Percentiles rank a stretch among this genome's conserved stretches.
Evolutionary conservation across 768 basidiomycete species (phyloP).

Genomic region (Leccinum incarnatum): DNA sequence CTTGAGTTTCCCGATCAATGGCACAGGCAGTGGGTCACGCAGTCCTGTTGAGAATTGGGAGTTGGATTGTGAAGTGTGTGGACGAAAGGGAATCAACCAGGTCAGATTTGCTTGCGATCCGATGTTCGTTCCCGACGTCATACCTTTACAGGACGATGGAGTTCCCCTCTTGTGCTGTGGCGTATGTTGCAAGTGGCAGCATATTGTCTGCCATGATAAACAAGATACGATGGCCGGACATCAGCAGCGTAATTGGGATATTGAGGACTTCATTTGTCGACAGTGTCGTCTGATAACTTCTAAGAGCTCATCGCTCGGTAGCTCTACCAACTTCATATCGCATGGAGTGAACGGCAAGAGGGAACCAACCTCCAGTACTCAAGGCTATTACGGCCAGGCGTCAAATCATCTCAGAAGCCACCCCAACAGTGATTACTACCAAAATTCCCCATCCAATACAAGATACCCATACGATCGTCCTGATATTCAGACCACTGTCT

Average conservation of each 20-base stretch:
- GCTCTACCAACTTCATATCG: conserved; percentile 4
- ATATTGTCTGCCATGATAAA: conserved; percentile 79
- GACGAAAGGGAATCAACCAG: conserved; percentile 65
- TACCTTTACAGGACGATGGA: conserved; percentile 64
- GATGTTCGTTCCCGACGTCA: conserved; percentile 7
- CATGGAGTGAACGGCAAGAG: conserved; percentile 7
- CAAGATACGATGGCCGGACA: conserved; percentile 63
- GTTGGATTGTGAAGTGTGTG: conserved; percentile 85
- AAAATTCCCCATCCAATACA: conserved; percentile 12
- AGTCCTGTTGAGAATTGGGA: conserved; percentile 75
- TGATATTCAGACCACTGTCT: conserved; percentile 13
- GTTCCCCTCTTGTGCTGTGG: conserved; percentile 80
- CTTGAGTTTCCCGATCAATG: conserved; percentile 17
- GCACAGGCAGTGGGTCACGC: conserved; percentile 44
- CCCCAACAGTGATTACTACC: conserved; percentile 15
- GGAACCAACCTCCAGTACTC: conserved; percentile 12
- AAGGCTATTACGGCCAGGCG: conserved; percentile 11
- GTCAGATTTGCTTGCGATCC: conserved; percentile 41
- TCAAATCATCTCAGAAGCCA: conserved; percentile 20
- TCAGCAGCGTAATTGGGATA: conserved; percentile 76
- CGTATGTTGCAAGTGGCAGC: conserved; percentile 83
- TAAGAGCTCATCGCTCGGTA: conserved; percentile 8
- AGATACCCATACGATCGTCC: conserved; percentile 26
- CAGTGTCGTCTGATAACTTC: conserved; percentile 42
- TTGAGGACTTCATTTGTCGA: conserved; percentile 78